Percentiles rank a stretch among this genome's conserved stretches.
These are phyloP conservation scores for Chaetomiaceae sp. DNA, from an alignment of 2,329 filamentous ascomycete species.

Conservation along the genomic window DNA sequence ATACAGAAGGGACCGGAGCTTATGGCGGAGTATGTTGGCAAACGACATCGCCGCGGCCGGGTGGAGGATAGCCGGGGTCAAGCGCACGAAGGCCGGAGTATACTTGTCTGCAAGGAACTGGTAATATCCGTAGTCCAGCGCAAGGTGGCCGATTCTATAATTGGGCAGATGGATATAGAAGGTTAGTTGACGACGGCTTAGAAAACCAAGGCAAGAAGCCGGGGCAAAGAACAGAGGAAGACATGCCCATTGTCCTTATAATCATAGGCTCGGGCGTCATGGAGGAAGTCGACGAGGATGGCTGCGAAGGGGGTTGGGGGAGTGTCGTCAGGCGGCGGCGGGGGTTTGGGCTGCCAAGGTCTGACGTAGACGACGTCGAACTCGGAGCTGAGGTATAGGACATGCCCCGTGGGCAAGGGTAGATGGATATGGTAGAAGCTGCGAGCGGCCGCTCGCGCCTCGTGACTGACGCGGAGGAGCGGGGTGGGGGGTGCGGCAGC, in stretches of 20 bases:
- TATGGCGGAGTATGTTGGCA: neutral
- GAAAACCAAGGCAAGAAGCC: no score
- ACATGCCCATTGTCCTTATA: neutral
- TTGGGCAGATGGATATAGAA: no score
- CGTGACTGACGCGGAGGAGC: constrained; percentile 8
- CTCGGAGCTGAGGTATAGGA: neutral
- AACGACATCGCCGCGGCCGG: neutral
- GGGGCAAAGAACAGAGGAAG: neutral
- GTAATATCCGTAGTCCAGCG: neutral
- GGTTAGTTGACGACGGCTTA: no score
- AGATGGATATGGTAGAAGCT: constrained; percentile 15
- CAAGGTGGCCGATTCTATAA: neutral
- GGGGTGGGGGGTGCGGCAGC: constrained; percentile 1
- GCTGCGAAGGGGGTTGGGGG: neutral
- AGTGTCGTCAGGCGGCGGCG: neutral
- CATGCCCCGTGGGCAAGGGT: neutral
- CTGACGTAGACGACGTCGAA: constrained; percentile 1
- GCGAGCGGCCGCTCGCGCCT: constrained; percentile 14
- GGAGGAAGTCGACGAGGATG: neutral
- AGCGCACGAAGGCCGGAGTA: neutral
- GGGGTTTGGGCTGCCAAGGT: neutral
- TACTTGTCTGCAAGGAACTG: neutral
- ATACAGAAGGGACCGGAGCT: neutral
- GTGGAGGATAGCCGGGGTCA: neutral
- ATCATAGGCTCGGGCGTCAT: constrained; percentile 1